Base-by-base conservation (phyloP, 345 rosid species). In the Abelmoschus esculentus region DNA sequence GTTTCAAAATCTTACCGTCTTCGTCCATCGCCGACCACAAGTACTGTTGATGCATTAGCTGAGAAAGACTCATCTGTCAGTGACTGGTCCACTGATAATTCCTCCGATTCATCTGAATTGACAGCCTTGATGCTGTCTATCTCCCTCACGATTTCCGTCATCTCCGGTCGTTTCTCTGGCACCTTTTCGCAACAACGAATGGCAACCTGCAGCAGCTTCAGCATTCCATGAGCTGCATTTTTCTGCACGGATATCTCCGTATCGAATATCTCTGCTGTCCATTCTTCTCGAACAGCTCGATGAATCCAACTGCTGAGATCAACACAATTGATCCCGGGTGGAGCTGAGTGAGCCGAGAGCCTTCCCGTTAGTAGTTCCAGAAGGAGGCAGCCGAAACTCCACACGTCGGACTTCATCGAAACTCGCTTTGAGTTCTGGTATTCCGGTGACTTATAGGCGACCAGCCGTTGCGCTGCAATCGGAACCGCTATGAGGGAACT, bases 211-310 rank as follows among this genome's bases (percentile, higher is more conserved):
- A 86, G 78, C 62, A 83, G 75, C 61, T 67, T 73, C 22, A 84
- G 71, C 90, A 86, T 83, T 36, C 83, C 84, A 3, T 66, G 70
- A 62, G 44, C 47, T 1, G 80, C 82, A 46, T 70, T 77, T 76
- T 80, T 78, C 63, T 77, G 82, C 29, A 50, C 77, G 0, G 83
- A 69, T 61, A 86, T 76, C 77, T 86, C 91, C 8, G 47, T 11
- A 46, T 86, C 88, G 19, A 84, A 80, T 31, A 87, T 82, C 86
- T 85, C 89, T 0, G 81, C 84, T 6, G 87, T 84, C 90, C 90
- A 86, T 68, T 86, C 90, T 68, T 88, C 92, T 52, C 86, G 81
- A 6, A 84, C 85, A 0, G 92, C 90, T 67, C 83, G 38, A 40
- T 80, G 76, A 58, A 87, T 86, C 92, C 90, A 86, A 17, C 79